A percentile compares a stretch with the other conserved stretches of the same genome.
Evolutionary conservation across 495 filamentous ascomycete genomes (phyloP).

Genomic region (Rostrohypoxylon terebratum): DNA sequence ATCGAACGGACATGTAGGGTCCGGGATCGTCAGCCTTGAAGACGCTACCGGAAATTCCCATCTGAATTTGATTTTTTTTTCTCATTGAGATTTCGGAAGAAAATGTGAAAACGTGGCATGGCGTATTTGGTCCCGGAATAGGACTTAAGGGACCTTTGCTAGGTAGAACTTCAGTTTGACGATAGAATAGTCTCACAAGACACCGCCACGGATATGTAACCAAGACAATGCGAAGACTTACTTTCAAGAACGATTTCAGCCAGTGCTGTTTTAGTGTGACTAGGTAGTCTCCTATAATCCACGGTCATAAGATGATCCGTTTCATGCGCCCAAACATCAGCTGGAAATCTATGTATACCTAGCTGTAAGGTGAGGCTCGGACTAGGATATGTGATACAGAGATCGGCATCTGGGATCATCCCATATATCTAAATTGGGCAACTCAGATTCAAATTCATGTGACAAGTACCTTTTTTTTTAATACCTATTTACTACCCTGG

Average conservation of each 20-base stretch:
- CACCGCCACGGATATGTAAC: constrained; percentile 1
- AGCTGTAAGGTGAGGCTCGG: constrained; percentile 22
- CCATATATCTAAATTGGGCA: constrained; percentile 1
- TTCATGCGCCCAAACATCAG: constrained; percentile 7
- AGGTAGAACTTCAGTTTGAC: constrained; percentile 4
- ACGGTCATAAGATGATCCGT: neutral
- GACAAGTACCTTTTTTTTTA: neutral
- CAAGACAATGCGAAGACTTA: neutral
- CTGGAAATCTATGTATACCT: neutral
- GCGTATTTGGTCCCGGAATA: neutral
- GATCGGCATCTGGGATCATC: constrained; percentile 26
- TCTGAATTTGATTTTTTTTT: neutral
- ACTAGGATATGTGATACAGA: constrained; percentile 15
- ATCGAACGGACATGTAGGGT: neutral
- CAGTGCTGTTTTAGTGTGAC: neutral
- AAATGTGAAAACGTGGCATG: neutral
- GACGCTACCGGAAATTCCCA: neutral
- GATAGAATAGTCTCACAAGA: constrained; percentile 4
- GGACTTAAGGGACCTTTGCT: constrained; percentile 9
- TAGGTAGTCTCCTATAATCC: constrained; percentile 5
- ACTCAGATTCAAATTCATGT: constrained; percentile 8
- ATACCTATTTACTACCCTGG: neutral
- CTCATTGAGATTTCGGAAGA: neutral
- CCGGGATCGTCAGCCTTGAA: neutral
- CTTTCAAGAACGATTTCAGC: neutral